Evolutionary conservation across 768 basidiomycete species (phyloP).

Genomic region (Tubosaeta sp.): DNA sequence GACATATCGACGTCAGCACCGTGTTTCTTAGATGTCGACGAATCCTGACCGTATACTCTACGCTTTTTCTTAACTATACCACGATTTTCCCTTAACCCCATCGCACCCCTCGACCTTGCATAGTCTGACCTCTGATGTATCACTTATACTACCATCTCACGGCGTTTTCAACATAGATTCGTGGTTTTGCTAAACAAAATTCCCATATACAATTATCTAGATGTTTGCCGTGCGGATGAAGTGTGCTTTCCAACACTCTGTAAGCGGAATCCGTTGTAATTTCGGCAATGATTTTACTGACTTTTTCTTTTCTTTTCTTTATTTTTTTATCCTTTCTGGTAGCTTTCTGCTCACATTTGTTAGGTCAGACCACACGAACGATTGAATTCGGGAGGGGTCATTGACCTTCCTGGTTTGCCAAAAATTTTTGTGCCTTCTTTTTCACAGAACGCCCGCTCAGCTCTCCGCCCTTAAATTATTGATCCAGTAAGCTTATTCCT

Average conservation of each 20-base stretch:
- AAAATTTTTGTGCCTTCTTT: neutral
- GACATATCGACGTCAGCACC: conserved; percentile 16
- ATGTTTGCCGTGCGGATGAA: conserved; percentile 20
- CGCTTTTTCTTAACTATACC: conserved; percentile 28
- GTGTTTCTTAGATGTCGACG: conserved; percentile 19
- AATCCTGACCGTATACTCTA: conserved; percentile 27
- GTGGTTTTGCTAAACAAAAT: conserved; percentile 16
- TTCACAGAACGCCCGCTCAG: neutral
- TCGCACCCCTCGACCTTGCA: conserved; percentile 22
- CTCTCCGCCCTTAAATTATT: neutral
- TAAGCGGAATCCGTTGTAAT: conserved; percentile 20
- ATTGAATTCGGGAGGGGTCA: neutral
- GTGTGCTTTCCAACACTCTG: conserved; percentile 10
- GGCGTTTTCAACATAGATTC: conserved; percentile 26
- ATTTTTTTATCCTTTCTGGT: neutral
- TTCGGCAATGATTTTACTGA: conserved; percentile 13
- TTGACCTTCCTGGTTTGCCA: no score
- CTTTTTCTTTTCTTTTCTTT: conserved; percentile 1
- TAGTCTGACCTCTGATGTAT: conserved; percentile 31
- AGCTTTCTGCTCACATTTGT: conserved; percentile 2
- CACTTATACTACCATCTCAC: conserved; percentile 18
- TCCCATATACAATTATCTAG: conserved; percentile 26
- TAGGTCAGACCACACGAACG: neutral
- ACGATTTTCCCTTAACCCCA: conserved; percentile 12
- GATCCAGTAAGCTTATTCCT: neutral